Evolutionary conservation across 257 asterid species (phyloP).

Genomic region (Nicotiana sylvestris): DNA sequence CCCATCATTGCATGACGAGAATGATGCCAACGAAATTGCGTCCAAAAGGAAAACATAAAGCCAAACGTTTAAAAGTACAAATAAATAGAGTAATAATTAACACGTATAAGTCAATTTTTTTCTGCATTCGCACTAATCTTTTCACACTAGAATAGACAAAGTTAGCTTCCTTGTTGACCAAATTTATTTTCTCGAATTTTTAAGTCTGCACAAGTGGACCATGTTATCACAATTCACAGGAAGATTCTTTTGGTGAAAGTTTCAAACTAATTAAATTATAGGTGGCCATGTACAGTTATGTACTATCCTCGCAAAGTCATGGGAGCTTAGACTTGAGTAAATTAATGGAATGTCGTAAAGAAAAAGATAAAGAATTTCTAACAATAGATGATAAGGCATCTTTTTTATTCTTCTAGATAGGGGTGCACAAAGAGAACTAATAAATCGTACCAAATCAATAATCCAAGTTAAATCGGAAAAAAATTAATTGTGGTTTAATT

Average conservation of each 20-base stretch:
- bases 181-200: background rate
- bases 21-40: background rate
- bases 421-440: too few relatives aligned
- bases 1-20: too few relatives aligned
- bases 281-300: background rate
- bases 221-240: background rate
- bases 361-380: background rate
- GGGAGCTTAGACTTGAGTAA: conserved; percentile 1
- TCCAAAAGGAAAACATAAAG: background rate
- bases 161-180: background rate
- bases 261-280: background rate
- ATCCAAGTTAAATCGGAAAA: too few relatives aligned
- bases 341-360: background rate
- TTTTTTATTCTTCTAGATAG: too few relatives aligned
- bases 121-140: background rate
- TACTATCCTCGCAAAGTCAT: background rate
- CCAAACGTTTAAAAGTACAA: background rate
- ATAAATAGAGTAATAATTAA: background rate
- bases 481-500: too few relatives aligned
- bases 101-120: background rate
- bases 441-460: too few relatives aligned
- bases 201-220: background rate
- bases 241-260: background rate
- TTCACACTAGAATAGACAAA: background rate
- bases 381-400: too few relatives aligned